A percentile compares a stretch with the other conserved stretches of the same genome.
These are phyloP conservation scores for Aspergillus carbonarius DNA, from an alignment of 2,329 filamentous ascomycete genomes.

Conservation along the genomic window DNA sequence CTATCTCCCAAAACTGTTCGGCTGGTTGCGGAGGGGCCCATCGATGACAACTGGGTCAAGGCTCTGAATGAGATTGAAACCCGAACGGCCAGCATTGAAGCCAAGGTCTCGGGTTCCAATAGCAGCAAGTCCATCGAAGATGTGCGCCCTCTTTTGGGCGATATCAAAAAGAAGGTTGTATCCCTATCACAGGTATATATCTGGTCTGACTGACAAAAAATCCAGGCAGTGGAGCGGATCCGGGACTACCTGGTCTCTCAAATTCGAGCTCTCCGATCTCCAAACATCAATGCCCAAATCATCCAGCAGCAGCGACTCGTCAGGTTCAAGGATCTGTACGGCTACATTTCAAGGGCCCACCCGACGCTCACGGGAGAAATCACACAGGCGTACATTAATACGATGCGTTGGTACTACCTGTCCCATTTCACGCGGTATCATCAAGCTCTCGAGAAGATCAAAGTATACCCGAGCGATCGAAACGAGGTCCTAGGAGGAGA, in stretches of 20 bases:
- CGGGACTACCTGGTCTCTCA: conserved; percentile 92
- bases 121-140: conserved; percentile 77
- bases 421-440: conserved; percentile 89
- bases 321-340: conserved; percentile 82
- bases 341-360: conserved; percentile 81
- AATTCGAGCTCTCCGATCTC: conserved; percentile 89
- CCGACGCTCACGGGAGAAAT: conserved; percentile 85
- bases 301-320: conserved; percentile 93
- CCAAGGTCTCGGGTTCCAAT: conserved; percentile 59
- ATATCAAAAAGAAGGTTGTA: conserved; percentile 74
- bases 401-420: conserved; percentile 97
- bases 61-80: conserved; percentile 81
- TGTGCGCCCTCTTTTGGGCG: conserved; percentile 78
- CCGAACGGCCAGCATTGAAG: conserved; percentile 69
- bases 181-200: neutral
- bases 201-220: conserved; percentile 10
- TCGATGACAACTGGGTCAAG: conserved; percentile 87
- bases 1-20: conserved; percentile 80
- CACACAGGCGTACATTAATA: conserved; percentile 90
- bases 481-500: conserved; percentile 82
- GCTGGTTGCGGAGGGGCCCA: conserved; percentile 81
- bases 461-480: conserved; percentile 77
- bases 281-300: conserved; percentile 94
- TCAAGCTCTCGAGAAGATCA: conserved; percentile 78
- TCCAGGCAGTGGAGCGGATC: conserved; percentile 82